These are phyloP conservation scores for Cladosporium austrohemisphaericum DNA, from an alignment of 2,329 filamentous ascomycete species.

Conservation along the genomic window DNA sequence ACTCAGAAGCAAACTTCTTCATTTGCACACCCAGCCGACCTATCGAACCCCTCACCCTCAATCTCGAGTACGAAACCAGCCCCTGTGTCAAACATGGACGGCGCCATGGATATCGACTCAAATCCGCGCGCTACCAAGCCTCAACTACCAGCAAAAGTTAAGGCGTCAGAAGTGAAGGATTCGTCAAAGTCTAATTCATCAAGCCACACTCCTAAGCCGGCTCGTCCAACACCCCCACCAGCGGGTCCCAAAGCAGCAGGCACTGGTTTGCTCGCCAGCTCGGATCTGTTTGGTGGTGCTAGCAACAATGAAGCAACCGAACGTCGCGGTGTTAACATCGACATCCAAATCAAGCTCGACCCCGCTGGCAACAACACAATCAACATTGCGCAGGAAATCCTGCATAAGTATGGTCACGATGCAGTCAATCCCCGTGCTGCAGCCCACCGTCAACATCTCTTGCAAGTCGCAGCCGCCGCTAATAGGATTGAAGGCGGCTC, in stretches of 20 bases:
- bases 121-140: constrained; percentile 1
- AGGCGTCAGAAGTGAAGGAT: constrained; percentile 16
- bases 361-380: constrained; percentile 85
- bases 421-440: constrained; percentile 88
- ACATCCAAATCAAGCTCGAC: constrained; percentile 75
- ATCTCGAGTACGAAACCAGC: constrained; percentile 14
- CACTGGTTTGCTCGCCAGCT: constrained; percentile 61
- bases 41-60: constrained; percentile 17
- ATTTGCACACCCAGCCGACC: background rate
- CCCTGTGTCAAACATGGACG: constrained; percentile 22
- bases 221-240: constrained; percentile 23
- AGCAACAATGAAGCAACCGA: constrained; percentile 41
- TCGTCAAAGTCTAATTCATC: constrained; percentile 24
- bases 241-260: constrained; percentile 50
- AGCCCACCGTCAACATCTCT: constrained; percentile 80
- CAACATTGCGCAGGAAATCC: constrained; percentile 91
- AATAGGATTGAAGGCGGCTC: constrained; percentile 75
- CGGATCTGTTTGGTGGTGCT: constrained; percentile 55
- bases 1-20: constrained; percentile 1
- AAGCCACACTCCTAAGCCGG: background rate
- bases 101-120: constrained; percentile 33
- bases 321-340: constrained; percentile 66
- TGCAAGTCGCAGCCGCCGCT: constrained; percentile 83
- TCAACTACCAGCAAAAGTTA: background rate
- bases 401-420: constrained; percentile 91